A percentile compares a stretch with the other conserved stretches of the same genome.
phyloP scores from a whole-genome alignment of 495 filamentous ascomycete species.

The Aspergillus homomorphus region DNA sequence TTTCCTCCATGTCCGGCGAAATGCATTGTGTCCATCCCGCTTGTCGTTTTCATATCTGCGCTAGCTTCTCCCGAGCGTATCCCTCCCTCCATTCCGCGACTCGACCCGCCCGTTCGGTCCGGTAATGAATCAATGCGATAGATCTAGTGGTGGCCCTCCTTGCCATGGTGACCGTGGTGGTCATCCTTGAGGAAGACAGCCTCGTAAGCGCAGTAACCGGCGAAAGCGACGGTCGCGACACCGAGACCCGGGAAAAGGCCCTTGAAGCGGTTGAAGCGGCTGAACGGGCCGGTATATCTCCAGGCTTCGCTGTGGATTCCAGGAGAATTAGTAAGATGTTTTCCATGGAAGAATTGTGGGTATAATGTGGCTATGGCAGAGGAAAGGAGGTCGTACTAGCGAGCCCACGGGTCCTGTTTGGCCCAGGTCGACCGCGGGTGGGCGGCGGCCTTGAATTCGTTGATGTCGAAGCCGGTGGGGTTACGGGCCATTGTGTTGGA shows the following conservation, averaged over 20 bases:
- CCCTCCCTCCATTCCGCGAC: too few relatives aligned
- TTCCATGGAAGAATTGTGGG: too few relatives aligned
- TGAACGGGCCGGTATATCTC: conserved; percentile 90
- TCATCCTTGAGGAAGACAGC: conserved; percentile 78
- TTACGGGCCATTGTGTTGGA: conserved; percentile 52
- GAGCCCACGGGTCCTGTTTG: conserved; percentile 83
- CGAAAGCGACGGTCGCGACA: conserved; percentile 86
- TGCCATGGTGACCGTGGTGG: conserved; percentile 54
- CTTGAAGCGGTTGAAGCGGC: conserved; percentile 82
- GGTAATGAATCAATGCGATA: background rate
- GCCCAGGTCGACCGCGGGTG: conserved; percentile 52
- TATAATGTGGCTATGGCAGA: background rate
- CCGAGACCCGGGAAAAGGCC: conserved; percentile 84
- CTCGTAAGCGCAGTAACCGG: conserved; percentile 84
- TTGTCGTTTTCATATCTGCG: too few relatives aligned
- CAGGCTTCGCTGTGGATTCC: conserved; percentile 72
- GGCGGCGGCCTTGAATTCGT: conserved; percentile 66
- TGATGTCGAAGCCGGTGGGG: conserved; percentile 81
- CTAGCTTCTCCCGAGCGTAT: too few relatives aligned
- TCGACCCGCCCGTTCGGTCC: too few relatives aligned
- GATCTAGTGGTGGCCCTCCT: conserved; percentile 43
- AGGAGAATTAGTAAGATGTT: conserved; percentile 17
- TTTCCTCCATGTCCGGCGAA: too few relatives aligned
- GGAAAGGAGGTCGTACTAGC: conserved; percentile 53
- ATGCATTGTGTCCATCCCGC: too few relatives aligned